Conservation (phyloP, 768 basidiomycete species). For the Rhizopogon vulgaris region DNA sequence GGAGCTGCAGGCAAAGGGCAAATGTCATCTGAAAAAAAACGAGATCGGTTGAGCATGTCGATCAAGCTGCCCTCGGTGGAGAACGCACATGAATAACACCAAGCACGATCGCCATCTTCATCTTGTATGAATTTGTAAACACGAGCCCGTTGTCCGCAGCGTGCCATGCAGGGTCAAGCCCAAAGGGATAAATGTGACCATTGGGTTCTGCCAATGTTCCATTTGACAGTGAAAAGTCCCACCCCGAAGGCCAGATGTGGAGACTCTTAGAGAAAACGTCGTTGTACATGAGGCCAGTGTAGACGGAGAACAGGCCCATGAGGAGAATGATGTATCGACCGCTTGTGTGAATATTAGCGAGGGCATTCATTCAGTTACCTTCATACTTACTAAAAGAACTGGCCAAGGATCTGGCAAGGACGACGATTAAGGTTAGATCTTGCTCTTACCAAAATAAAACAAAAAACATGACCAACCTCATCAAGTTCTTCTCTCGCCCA, state of each 20-base stretch:
- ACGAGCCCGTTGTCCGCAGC: conserved; percentile 85
- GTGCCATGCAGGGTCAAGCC: conserved; percentile 94
- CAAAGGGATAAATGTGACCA: conserved; percentile 83
- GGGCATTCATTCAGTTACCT: conserved; percentile 3
- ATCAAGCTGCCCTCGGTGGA: background rate
- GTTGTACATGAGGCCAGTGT: conserved; percentile 97
- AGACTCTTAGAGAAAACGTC: conserved; percentile 95
- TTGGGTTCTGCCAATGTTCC: conserved; percentile 47
- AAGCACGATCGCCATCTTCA: conserved; percentile 98
- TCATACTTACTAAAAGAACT: conserved; percentile 83
- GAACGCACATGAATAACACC: conserved; percentile 89
- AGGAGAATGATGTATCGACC: conserved; percentile 98
- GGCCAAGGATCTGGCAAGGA: conserved; percentile 60
- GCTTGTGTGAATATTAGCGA: conserved; percentile 36
- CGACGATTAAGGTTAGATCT: background rate
- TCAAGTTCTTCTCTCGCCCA: conserved; percentile 68
- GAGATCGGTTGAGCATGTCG: conserved; percentile 8
- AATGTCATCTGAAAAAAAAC: conserved; percentile 84
- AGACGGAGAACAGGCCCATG: conserved; percentile 97
- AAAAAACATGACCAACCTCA: conserved; percentile 44
- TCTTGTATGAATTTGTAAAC: conserved; percentile 99
- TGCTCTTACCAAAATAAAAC: background rate
- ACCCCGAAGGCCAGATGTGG: conserved; percentile 82
- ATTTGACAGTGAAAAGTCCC: conserved; percentile 58
- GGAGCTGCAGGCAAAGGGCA: conserved; percentile 91